Conservation (phyloP, 2,329 filamentous ascomycete genomes). For the Colletotrichum scovillei region DNA sequence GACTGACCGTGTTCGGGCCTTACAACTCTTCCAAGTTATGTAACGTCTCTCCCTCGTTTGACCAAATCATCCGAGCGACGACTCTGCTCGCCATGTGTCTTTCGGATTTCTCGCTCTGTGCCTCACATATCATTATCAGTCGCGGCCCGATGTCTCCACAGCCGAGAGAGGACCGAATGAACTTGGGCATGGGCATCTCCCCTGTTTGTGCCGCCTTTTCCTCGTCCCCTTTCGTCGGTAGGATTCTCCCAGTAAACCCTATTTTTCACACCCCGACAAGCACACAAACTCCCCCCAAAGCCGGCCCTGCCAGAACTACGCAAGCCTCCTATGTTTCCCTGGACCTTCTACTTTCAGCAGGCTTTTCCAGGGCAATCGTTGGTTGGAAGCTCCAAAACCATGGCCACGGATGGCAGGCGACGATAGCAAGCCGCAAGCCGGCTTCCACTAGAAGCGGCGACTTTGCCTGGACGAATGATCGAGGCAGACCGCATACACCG, state of each 20-base stretch:
- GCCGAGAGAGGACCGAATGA: slow-evolving; percentile 19
- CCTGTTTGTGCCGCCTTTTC: slow-evolving; percentile 2
- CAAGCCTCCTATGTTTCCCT: background rate
- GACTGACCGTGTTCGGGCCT: background rate
- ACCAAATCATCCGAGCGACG: background rate
- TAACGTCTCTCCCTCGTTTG: background rate
- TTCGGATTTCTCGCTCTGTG: background rate
- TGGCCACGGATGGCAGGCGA: slow-evolving; percentile 10
- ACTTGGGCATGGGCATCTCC: slow-evolving; percentile 5
- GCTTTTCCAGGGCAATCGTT: slow-evolving; percentile 1
- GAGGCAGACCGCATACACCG: background rate
- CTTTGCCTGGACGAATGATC: slow-evolving; percentile 1
- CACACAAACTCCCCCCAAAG: background rate
- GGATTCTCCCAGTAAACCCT: slow-evolving; percentile 30
- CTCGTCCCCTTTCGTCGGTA: slow-evolving; percentile 7
- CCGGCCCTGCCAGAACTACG: background rate
- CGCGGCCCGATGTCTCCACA: slow-evolving; percentile 28
- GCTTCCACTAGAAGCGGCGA: background rate
- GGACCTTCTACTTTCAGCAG: background rate
- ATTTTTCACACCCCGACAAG: slow-evolving; percentile 20
- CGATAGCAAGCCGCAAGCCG: background rate
- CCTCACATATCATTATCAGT: background rate
- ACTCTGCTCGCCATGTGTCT: background rate
- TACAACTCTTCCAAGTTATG: background rate
- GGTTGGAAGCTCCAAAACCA: slow-evolving; percentile 3